Percentiles rank a stretch among this genome's conserved stretches.
These are phyloP conservation scores for Pholiota adiposa DNA, from an alignment of 1,284 basidiomycete species.

Conservation along the genomic window DNA sequence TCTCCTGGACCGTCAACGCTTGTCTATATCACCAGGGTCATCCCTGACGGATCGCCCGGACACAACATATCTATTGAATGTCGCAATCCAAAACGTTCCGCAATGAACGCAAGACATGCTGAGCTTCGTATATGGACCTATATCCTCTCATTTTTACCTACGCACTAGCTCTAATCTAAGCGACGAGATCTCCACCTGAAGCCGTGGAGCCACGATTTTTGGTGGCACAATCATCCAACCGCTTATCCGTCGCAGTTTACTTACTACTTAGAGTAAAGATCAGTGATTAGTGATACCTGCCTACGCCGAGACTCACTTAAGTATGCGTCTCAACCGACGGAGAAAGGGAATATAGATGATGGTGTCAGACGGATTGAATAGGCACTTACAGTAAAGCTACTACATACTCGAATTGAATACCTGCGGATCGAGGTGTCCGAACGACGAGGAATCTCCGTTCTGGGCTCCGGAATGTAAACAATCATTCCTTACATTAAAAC, in stretches of 20 bases:
- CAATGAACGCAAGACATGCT: neutral
- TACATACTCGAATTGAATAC: neutral
- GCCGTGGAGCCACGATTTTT: neutral
- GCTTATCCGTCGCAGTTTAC: neutral
- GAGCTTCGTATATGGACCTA: neutral
- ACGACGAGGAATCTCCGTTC: neutral
- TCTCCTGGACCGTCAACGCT: neutral
- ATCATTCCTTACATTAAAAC: neutral
- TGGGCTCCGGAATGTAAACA: neutral
- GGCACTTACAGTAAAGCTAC: neutral
- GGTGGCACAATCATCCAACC: neutral
- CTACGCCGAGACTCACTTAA: too few relatives aligned
- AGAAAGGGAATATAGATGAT: neutral
- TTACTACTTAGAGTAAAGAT: neutral
- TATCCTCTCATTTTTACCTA: neutral
- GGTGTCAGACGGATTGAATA: neutral
- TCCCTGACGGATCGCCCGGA: neutral
- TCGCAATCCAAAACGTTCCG: neutral
- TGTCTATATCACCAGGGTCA: neutral
- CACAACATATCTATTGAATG: neutral
- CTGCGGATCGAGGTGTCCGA: neutral
- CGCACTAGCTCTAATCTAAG: too few relatives aligned
- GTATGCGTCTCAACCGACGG: neutral
- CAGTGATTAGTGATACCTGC: neutral
- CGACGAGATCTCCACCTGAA: neutral